A percentile compares a stretch with the other conserved stretches of the same genome.
Conservation (phyloP, 169 alveolate species). For the Plasmodium sp. region DNA sequence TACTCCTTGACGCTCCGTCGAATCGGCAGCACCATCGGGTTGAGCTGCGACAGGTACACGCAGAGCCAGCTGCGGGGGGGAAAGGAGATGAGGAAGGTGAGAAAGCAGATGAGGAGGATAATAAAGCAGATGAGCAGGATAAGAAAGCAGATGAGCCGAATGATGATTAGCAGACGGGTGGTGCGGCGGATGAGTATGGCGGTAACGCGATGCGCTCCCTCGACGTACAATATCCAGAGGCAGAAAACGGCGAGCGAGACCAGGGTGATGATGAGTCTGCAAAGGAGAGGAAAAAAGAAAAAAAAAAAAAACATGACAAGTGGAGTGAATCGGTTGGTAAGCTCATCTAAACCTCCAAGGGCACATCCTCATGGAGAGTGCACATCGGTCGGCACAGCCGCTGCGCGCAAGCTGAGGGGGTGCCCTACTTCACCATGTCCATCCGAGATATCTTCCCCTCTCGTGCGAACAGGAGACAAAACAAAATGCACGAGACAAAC, state of each 20-base stretch:
- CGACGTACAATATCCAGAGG: conserved; percentile 72
- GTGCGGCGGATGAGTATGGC: too few species aligned
- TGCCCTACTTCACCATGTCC: conserved; percentile 41
- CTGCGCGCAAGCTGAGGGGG: not conserved
- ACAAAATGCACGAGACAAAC: conserved; percentile 57
- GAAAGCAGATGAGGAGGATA: too few species aligned
- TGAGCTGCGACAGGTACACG: conserved; percentile 60
- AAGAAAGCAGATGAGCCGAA: too few species aligned
- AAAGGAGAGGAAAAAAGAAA: not conserved
- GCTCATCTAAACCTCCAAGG: not conserved
- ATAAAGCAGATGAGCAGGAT: too few species aligned
- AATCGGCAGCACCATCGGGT: conserved; percentile 56
- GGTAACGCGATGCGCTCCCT: not conserved
- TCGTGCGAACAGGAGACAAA: conserved; percentile 62
- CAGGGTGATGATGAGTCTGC: conserved; percentile 44
- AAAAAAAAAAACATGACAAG: not conserved
- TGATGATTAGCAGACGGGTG: too few species aligned
- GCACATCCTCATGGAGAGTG: not conserved
- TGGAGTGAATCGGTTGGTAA: not conserved
- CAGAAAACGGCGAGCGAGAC: conserved; percentile 68
- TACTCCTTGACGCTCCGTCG: conserved; percentile 25
- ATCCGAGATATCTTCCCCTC: conserved; percentile 35
- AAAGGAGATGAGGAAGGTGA: not conserved
- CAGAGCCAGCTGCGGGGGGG: conserved; percentile 47
- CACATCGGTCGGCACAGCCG: not conserved